These are phyloP conservation scores for Myxozyma lipomycoides DNA, from an alignment of 805 yeast species.

Conservation along the genomic window DNA sequence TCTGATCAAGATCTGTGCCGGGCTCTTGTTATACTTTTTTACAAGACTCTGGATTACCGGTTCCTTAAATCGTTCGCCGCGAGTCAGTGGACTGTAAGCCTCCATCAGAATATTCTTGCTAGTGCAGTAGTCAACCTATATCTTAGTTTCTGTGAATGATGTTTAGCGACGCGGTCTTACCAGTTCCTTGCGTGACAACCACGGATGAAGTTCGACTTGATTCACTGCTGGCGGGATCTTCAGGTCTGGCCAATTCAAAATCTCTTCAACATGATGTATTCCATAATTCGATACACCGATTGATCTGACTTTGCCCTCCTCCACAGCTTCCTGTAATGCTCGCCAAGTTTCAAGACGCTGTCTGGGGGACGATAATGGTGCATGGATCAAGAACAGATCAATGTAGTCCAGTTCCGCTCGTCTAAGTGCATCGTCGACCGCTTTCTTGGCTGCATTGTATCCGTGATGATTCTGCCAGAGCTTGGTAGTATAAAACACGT, in stretches of 20 bases:
- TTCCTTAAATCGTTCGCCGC: slow-evolving; percentile 44
- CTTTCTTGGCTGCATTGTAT: slow-evolving; percentile 52
- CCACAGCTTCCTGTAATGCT: slow-evolving; percentile 55
- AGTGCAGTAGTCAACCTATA: slow-evolving; percentile 37
- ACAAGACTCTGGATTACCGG: slow-evolving; percentile 37
- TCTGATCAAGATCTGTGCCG: slow-evolving; percentile 48
- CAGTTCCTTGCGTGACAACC: slow-evolving; percentile 44
- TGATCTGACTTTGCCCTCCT: slow-evolving; percentile 46
- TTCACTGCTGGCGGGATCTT: slow-evolving; percentile 60
- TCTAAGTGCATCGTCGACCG: slow-evolving; percentile 53
- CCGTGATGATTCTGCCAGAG: slow-evolving; percentile 68
- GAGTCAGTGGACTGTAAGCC: slow-evolving; percentile 64
- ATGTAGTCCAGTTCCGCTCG: slow-evolving; percentile 61
- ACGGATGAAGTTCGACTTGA: slow-evolving; percentile 59
- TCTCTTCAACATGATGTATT: slow-evolving; percentile 51
- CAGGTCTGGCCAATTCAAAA: slow-evolving; percentile 46
- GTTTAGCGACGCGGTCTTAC: slow-evolving; percentile 34
- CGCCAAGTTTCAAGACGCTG: slow-evolving; percentile 49
- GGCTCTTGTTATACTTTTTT: slow-evolving; percentile 40
- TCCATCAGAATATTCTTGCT: slow-evolving; percentile 49
- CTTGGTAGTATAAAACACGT: slow-evolving; percentile 65
- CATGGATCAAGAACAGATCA: slow-evolving; percentile 65
- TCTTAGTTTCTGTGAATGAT: not conserved
- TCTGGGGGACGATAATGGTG: slow-evolving; percentile 37
- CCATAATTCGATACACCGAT: slow-evolving; percentile 63